These are phyloP conservation scores for Globisporangium spiculum DNA, from an alignment of 352 stramenopile genomes.

Conservation along the genomic window DNA sequence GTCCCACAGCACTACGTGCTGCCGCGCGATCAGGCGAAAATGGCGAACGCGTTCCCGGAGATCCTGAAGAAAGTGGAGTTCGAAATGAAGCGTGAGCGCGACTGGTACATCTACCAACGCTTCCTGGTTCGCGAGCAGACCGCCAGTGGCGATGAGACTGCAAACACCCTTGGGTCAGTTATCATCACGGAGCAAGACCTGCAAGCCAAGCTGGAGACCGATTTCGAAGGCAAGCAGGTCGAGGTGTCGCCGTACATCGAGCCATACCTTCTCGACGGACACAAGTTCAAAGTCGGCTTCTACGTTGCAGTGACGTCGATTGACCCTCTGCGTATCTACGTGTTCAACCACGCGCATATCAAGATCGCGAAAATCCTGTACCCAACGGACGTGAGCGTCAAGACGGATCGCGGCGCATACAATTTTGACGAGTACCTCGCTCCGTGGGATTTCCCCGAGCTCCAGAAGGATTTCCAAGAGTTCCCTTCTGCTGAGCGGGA, in stretches of 20 bases:
- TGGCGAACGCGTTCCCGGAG: conserved; percentile 43
- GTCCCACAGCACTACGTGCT: conserved; percentile 56
- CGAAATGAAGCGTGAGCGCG: conserved; percentile 47
- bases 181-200: conserved; percentile 54
- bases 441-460: conserved; percentile 69
- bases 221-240: conserved; percentile 52
- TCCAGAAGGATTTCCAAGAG: conserved; percentile 60
- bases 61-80: conserved; percentile 47
- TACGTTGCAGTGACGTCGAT: conserved; percentile 85
- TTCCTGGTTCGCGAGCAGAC: conserved; percentile 56
- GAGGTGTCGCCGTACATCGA: conserved; percentile 79
- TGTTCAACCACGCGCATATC: conserved; percentile 72
- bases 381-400: conserved; percentile 34
- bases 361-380: conserved; percentile 72
- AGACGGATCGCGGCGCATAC: conserved; percentile 47
- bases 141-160: conserved; percentile 31
- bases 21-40: conserved; percentile 47
- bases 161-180: conserved; percentile 22
- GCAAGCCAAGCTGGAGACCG: conserved; percentile 32
- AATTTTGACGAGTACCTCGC: conserved; percentile 67
- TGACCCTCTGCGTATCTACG: conserved; percentile 82
- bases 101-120: conserved; percentile 55
- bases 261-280: conserved; percentile 79
- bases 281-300: conserved; percentile 88
- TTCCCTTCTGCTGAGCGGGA: conserved; percentile 46